phyloP scores from a whole-genome alignment of 805 yeast species.

The Isabelozyma pseudorhagii region DNA sequence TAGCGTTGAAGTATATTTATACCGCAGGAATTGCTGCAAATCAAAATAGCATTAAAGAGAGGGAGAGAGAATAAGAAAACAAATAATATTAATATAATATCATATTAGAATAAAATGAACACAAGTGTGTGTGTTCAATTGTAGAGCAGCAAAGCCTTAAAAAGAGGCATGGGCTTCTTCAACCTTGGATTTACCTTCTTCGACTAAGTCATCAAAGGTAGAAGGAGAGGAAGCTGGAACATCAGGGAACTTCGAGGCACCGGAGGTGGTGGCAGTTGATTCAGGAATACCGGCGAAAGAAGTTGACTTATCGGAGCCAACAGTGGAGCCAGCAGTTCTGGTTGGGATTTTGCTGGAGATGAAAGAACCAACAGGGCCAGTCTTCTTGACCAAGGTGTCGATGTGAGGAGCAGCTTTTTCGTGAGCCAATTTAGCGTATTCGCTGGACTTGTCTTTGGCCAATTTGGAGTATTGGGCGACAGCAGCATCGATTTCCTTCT shows the following conservation, averaged over 20 bases:
- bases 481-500: slow-evolving; percentile 71
- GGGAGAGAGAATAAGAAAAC: background rate
- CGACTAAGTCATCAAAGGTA: slow-evolving; percentile 22
- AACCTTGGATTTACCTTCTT: slow-evolving; percentile 15
- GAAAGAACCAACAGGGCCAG: slow-evolving; percentile 66
- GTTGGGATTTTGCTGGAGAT: slow-evolving; percentile 55
- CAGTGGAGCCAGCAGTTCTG: slow-evolving; percentile 73
- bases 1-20: background rate
- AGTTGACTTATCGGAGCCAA: slow-evolving; percentile 30
- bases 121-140: no score
- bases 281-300: background rate
- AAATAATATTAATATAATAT: no score
- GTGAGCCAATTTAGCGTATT: slow-evolving; percentile 35
- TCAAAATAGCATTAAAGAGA: background rate
- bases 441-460: slow-evolving; percentile 51
- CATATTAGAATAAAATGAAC: no score
- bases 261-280: slow-evolving; percentile 25
- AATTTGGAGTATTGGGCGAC: slow-evolving; percentile 42
- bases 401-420: slow-evolving; percentile 54
- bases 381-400: slow-evolving; percentile 52
- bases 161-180: slow-evolving; percentile 1
- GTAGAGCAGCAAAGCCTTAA: background rate
- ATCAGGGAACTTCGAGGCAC: slow-evolving; percentile 40
- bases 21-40: background rate
- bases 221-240: slow-evolving; percentile 29